These are phyloP conservation scores for Aspergillus kassunensis DNA, from an alignment of 495 filamentous ascomycete species.

Conservation along the genomic window DNA sequence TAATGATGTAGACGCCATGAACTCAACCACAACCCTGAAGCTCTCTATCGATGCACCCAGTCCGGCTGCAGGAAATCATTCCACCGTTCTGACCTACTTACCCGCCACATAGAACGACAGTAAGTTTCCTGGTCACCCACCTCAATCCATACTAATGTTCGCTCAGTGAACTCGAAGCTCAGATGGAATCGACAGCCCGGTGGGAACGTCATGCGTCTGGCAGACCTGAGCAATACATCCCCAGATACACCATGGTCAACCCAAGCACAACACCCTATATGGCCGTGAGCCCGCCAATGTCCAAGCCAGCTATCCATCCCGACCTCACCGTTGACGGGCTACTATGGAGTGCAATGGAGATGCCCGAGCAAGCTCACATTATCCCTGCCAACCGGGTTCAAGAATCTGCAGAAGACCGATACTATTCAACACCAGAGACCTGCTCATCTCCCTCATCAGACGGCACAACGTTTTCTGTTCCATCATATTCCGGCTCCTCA, in stretches of 20 bases:
- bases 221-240: conserved; percentile 24
- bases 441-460: conserved; percentile 44
- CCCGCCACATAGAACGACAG: conserved; percentile 80
- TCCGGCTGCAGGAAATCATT: conserved; percentile 74
- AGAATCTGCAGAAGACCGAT: conserved; percentile 38
- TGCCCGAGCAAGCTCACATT: conserved; percentile 32
- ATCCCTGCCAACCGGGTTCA: conserved; percentile 33
- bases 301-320: conserved; percentile 41
- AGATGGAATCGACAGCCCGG: conserved; percentile 28
- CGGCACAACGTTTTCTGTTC: conserved; percentile 32
- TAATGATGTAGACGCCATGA: conserved; percentile 66
- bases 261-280: conserved; percentile 23
- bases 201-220: conserved; percentile 31
- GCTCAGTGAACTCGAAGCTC: conserved; percentile 38
- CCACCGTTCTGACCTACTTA: conserved; percentile 72
- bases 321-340: conserved; percentile 37
- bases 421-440: conserved; percentile 43
- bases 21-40: conserved; percentile 72
- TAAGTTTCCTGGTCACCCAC: conserved; percentile 39
- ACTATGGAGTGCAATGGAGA: conserved; percentile 38
- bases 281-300: conserved; percentile 36
- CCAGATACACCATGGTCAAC: conserved; percentile 29
- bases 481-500: conserved; percentile 35
- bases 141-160: neutral
- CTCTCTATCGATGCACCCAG: conserved; percentile 62